Percentiles rank a stretch among this genome's conserved stretches.
Evolutionary conservation across 1,284 basidiomycete genomes (phyloP).

Genomic region (Sporisorium graminicola): DNA sequence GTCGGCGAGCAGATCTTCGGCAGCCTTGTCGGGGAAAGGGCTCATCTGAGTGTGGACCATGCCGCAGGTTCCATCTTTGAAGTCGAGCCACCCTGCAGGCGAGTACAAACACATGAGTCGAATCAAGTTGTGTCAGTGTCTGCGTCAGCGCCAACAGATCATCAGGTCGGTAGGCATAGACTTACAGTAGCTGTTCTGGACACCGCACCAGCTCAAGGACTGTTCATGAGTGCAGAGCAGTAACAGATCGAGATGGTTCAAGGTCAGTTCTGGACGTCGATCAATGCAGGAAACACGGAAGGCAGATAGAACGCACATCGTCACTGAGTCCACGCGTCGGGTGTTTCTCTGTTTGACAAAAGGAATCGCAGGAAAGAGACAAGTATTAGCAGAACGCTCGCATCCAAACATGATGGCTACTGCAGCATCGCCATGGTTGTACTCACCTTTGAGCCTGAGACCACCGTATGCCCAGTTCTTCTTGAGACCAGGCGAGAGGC

Average conservation of each 20-base stretch:
- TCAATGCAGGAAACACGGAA: background rate
- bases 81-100: slow-evolving; percentile 20
- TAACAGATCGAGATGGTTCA: too few relatives aligned
- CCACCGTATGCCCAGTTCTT: slow-evolving; percentile 32
- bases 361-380: too few relatives aligned
- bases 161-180: background rate
- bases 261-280: background rate
- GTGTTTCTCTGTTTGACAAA: slow-evolving; percentile 15
- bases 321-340: slow-evolving; percentile 27
- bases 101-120: too few relatives aligned
- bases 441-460: slow-evolving; percentile 11
- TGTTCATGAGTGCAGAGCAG: background rate
- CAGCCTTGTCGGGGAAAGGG: slow-evolving; percentile 23
- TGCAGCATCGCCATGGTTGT: too few relatives aligned
- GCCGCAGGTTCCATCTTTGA: slow-evolving; percentile 27
- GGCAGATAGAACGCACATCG: background rate
- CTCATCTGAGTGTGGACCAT: slow-evolving; percentile 29
- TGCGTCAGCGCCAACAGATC: background rate
- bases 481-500: slow-evolving; percentile 17
- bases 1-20: slow-evolving; percentile 21
- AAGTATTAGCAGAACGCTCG: too few relatives aligned
- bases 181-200: slow-evolving; percentile 26
- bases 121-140: background rate
- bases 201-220: slow-evolving; percentile 24
- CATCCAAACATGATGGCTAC: background rate